These are phyloP conservation scores for Tolypocladium guangdongense DNA, from an alignment of 2,329 filamentous ascomycete genomes.

Conservation along the genomic window DNA sequence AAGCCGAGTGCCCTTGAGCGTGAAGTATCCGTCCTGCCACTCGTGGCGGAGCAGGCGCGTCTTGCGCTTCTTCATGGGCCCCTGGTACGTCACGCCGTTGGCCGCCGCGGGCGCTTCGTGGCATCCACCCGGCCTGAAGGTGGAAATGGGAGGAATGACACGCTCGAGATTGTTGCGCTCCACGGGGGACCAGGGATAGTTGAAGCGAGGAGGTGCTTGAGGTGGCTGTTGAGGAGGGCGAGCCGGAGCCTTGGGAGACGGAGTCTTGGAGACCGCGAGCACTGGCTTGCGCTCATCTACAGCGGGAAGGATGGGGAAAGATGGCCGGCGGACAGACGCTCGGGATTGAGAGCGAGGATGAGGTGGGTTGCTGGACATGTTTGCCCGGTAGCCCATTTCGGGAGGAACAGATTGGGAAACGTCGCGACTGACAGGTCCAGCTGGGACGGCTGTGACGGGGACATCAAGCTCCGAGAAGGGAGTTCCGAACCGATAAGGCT, in stretches of 20 bases:
- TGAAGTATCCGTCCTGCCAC: constrained; percentile 89
- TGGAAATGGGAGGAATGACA: constrained; percentile 26
- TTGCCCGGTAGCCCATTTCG: constrained; percentile 69
- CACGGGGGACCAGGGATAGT: constrained; percentile 46
- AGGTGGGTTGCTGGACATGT: constrained; percentile 20
- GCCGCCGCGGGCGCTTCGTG: constrained; percentile 20
- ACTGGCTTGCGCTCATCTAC: constrained; percentile 52
- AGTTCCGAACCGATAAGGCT: constrained; percentile 67
- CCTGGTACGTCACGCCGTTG: constrained; percentile 58
- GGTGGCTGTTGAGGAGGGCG: constrained; percentile 27
- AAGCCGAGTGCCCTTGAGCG: constrained; percentile 63
- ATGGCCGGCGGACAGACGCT: constrained; percentile 51
- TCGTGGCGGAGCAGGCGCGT: constrained; percentile 82
- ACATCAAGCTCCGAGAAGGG: constrained; percentile 88
- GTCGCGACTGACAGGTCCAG: constrained; percentile 66
- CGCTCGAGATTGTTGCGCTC: constrained; percentile 35
- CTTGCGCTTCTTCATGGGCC: constrained; percentile 91
- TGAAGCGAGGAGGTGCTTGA: constrained; percentile 41
- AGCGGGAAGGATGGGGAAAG: constrained; percentile 57
- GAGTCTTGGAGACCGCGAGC: constrained; percentile 20
- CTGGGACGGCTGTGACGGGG: constrained; percentile 61
- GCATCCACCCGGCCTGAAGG: constrained; percentile 11
- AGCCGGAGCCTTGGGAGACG: constrained; percentile 23
- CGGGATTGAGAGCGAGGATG: constrained; percentile 40
- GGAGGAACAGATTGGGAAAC: constrained; percentile 85